These are phyloP conservation scores for Pueraria montana DNA, from an alignment of 306 rosid genomes.

Conservation along the genomic window DNA sequence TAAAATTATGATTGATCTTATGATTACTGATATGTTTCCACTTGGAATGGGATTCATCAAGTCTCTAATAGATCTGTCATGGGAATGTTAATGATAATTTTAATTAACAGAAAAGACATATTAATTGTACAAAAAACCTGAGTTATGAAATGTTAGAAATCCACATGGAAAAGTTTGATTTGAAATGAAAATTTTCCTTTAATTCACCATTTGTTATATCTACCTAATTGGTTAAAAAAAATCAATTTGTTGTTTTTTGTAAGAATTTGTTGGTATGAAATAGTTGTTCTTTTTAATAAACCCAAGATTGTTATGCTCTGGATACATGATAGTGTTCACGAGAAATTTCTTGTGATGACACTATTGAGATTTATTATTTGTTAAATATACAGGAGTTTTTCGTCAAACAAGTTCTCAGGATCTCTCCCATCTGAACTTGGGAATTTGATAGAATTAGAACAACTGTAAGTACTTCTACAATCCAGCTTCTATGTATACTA, in stretches of 20 bases:
- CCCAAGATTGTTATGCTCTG: neutral
- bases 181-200: too few relatives aligned
- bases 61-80: too few relatives aligned
- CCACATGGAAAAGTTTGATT: too few relatives aligned
- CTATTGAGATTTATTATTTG: neutral
- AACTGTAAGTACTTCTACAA: constrained; percentile 61
- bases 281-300: neutral
- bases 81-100: neutral
- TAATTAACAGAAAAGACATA: neutral
- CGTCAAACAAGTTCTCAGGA: constrained; percentile 78
- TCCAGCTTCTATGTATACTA: neutral
- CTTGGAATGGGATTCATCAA: neutral
- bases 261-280: neutral
- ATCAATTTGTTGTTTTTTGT: neutral
- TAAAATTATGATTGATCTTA: too few relatives aligned
- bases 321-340: neutral
- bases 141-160: neutral
- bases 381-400: constrained; percentile 56
- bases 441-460: constrained; percentile 54
- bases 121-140: too few relatives aligned
- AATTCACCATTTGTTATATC: too few relatives aligned
- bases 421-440: constrained; percentile 85
- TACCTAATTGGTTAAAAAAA: too few relatives aligned
- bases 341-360: neutral
- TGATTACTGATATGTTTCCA: too few relatives aligned